Conservation (phyloP, 768 basidiomycete genomes). For the Fibroporia radiculosa region DNA sequence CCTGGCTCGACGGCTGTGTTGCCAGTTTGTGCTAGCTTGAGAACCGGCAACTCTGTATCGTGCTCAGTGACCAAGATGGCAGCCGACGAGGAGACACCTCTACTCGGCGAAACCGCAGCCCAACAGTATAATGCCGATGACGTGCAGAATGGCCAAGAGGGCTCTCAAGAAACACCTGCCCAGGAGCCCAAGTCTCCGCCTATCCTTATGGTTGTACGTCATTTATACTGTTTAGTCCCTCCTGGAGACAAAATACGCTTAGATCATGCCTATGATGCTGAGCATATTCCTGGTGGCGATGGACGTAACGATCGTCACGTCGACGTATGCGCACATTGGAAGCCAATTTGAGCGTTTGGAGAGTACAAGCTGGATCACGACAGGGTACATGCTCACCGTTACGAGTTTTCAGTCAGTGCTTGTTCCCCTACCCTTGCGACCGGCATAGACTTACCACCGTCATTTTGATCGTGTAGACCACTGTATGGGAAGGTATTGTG, state of each 20-base stretch:
- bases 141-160: too few species aligned
- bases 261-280: conserved; percentile 24
- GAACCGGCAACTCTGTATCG: too few species aligned
- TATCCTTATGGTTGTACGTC: too few species aligned
- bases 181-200: too few species aligned
- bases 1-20: too few species aligned
- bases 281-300: conserved; percentile 26
- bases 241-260: too few species aligned
- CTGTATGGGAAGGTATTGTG: conserved; percentile 45
- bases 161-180: too few species aligned
- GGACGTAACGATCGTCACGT: conserved; percentile 26
- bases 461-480: conserved; percentile 30
- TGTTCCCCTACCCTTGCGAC: conserved; percentile 21
- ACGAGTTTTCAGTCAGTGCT: conserved; percentile 56
- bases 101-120: neutral
- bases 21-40: too few species aligned
- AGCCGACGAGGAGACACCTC: neutral
- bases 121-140: too few species aligned
- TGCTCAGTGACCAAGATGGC: too few species aligned
- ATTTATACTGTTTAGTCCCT: too few species aligned
- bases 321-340: conserved; percentile 27
- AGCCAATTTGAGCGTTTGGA: conserved; percentile 53
- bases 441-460: too few species aligned
- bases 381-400: conserved; percentile 51
- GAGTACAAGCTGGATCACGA: conserved; percentile 62